Percentiles rank a stretch among this genome's conserved stretches.
phyloP scores from a whole-genome alignment of 2,329 filamentous ascomycete genomes.

The Xylaria sp. region DNA sequence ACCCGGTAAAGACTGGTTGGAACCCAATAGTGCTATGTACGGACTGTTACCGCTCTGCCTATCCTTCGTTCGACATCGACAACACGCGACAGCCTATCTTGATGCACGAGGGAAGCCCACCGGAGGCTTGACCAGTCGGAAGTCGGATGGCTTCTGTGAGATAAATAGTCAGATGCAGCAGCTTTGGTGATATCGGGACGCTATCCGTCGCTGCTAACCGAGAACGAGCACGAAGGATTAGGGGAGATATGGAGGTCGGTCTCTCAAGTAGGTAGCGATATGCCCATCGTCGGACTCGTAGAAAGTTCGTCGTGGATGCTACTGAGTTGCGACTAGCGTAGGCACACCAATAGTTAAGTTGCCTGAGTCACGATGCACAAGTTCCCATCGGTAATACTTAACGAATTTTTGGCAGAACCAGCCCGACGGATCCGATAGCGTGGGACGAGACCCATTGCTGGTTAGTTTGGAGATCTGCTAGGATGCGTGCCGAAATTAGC shows the following conservation, averaged over 20 bases:
- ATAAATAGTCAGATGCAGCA: not conserved
- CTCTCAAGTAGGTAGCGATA: not conserved
- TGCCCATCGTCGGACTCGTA: not conserved
- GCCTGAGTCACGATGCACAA: constrained; percentile 4
- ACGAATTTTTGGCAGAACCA: constrained; percentile 22
- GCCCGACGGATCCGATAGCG: constrained; percentile 28
- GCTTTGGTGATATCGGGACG: not conserved
- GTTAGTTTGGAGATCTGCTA: constrained; percentile 27
- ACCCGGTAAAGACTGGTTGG: constrained; percentile 1
- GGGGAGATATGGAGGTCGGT: not conserved
- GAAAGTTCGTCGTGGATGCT: not conserved
- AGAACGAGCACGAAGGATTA: not conserved
- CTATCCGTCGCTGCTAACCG: not conserved
- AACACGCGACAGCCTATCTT: not conserved
- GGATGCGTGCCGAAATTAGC: constrained; percentile 24
- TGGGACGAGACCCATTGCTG: constrained; percentile 28
- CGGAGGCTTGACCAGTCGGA: not conserved
- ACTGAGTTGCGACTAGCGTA: not conserved
- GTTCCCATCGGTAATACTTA: constrained; percentile 3
- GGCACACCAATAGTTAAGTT: not conserved
- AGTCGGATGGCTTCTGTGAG: not conserved
- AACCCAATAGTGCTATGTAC: not conserved
- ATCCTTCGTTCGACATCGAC: constrained; percentile 7
- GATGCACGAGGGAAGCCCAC: not conserved
- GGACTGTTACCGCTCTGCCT: constrained; percentile 1